Evolutionary conservation across 352 stramenopile species (phyloP).

Genomic region (Phytophthora lateralis): DNA sequence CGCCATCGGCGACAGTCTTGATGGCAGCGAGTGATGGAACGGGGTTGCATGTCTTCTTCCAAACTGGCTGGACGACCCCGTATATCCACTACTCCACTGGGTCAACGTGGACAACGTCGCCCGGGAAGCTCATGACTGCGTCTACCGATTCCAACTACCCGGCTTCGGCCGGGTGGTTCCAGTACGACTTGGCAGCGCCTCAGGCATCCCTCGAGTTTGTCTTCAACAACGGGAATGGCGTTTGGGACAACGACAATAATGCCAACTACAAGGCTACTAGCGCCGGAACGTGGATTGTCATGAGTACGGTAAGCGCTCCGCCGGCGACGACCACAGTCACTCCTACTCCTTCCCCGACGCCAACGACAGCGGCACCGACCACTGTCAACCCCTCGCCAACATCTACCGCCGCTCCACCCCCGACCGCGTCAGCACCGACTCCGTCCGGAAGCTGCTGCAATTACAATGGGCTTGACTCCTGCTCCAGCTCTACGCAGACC

Average conservation of each 20-base stretch:
- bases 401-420: constrained; percentile 12
- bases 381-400: constrained; percentile 21
- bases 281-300: constrained; percentile 43
- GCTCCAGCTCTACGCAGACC: constrained; percentile 26
- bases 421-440: constrained; percentile 25
- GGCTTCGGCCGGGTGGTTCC: constrained; percentile 41
- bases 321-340: constrained; percentile 11
- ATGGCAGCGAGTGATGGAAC: constrained; percentile 39
- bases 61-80: constrained; percentile 36
- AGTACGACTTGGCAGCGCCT: constrained; percentile 30
- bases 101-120: constrained; percentile 39
- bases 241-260: constrained; percentile 54
- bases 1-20: constrained; percentile 23
- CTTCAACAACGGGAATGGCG: constrained; percentile 48
- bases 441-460: constrained; percentile 36
- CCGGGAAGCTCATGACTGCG: constrained; percentile 34
- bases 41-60: constrained; percentile 43
- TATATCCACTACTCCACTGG: constrained; percentile 44
- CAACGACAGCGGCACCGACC: constrained; percentile 12
- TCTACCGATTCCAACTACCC: constrained; percentile 29
- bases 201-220: constrained; percentile 42
- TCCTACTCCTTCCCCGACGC: constrained; percentile 3
- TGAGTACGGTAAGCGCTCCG: constrained; percentile 37
- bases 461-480: constrained; percentile 42
- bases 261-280: constrained; percentile 47